Base-by-base conservation (phyloP, 805 yeast genomes). In the Metschnikowia peoriensis region DNA sequence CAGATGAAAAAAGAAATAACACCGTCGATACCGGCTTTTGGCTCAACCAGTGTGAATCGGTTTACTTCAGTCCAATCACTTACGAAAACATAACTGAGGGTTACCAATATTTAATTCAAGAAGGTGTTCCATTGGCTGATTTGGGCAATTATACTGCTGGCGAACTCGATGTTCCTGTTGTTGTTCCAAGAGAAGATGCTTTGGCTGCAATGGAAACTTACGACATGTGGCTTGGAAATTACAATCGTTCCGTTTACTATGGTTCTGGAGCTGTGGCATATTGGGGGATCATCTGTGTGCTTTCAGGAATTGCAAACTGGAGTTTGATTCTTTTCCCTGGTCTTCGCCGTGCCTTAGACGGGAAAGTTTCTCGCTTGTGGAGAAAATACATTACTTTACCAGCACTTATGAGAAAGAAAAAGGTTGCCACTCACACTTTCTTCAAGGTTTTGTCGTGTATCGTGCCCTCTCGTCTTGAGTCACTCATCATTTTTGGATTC, bases 221-320 rank as follows among this genome's bases (percentile, higher is more conserved):
- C 55, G 68, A 63, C 37, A 69, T 67, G 47, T 70, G 65, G 50
- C 60, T 72, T 43, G 75, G 75, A 4, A 72, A 72, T 61, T 70
- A 69, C 51, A 72, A 72, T 49, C 64, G 66, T 34, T 76, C 85
- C 1, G 57, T 62, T 11, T 69, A 60, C 51, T 70, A 62, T 44
- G 71, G 70, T 1, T 49, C 74, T 12, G 82, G 74, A 1, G 56
- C 75, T 38, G 51, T 83, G 22, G 77, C 79, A 0, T 80, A 76
- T 56, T 81, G 85, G 84, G 77, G 69, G 4, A 47, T 70, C 1
- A 66, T 83, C 40, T 59, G 80, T 50, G 41, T 81, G 0, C 29
- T 76, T 27, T 72, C 80, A 4, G 73, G 74, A 1, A 17, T 79
- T 14, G 60, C 66, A 41, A 76, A 80, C 54, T 76, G 82, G 78